Conservation (phyloP, 495 filamentous ascomycete species). For the Bathelium albidoporum region DNA sequence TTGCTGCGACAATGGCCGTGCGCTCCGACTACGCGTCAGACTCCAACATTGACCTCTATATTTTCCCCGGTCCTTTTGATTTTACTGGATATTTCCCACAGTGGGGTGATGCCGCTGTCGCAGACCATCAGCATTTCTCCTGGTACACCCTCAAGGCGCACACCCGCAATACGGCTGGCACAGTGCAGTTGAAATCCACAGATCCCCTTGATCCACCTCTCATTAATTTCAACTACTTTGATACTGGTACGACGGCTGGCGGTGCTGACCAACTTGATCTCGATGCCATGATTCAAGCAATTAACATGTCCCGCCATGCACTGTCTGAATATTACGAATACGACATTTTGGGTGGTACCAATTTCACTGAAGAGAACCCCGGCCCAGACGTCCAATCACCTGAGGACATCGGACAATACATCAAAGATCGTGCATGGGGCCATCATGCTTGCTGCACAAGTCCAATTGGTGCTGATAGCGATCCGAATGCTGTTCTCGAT, state of each 20-base stretch:
- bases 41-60: constrained; percentile 9
- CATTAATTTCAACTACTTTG: constrained; percentile 27
- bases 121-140: constrained; percentile 5
- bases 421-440: constrained; percentile 40
- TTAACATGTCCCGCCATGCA: background rate
- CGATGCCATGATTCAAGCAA: constrained; percentile 17
- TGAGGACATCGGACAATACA: constrained; percentile 18
- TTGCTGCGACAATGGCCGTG: constrained; percentile 7
- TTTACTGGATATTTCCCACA: constrained; percentile 10
- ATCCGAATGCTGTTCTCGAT: constrained; percentile 43
- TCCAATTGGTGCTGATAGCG: constrained; percentile 40
- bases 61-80: constrained; percentile 9
- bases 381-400: background rate
- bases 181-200: background rate
- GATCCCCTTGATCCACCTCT: constrained; percentile 20
- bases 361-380: background rate
- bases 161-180: background rate
- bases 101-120: constrained; percentile 1
- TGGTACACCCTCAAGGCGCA: constrained; percentile 3
- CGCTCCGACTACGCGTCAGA: background rate
- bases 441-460: constrained; percentile 42
- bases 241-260: constrained; percentile 5
- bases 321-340: background rate
- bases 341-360: background rate
- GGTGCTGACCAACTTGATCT: constrained; percentile 11